Percentiles rank a stretch among this genome's conserved stretches.
phyloP scores from a whole-genome alignment of 2,329 filamentous ascomycete species.

The Colletotrichum sublineola region DNA sequence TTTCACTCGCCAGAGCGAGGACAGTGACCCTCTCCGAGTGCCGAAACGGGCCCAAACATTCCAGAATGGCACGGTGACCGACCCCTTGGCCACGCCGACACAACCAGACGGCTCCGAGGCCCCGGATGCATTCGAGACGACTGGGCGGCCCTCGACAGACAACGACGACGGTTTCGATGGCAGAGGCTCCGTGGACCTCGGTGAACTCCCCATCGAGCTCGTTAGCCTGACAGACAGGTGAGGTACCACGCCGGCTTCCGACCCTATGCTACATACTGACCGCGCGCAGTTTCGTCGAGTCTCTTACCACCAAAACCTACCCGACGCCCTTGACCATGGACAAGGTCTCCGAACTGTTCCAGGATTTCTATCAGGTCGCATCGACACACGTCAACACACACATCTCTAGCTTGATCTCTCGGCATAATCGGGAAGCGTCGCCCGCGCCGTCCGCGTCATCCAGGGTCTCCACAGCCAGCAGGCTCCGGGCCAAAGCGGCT shows the following conservation, averaged over 20 bases:
- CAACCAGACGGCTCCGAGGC: conserved; percentile 47
- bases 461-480: conserved; percentile 67
- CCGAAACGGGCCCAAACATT: conserved; percentile 63
- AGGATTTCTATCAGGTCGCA: conserved; percentile 90
- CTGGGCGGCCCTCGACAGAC: conserved; percentile 52
- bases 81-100: conserved; percentile 42
- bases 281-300: conserved; percentile 83
- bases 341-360: conserved; percentile 86
- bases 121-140: conserved; percentile 65
- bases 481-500: conserved; percentile 68
- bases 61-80: conserved; percentile 54
- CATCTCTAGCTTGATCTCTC: conserved; percentile 82
- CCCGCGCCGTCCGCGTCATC: conserved; percentile 68
- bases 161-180: conserved; percentile 63
- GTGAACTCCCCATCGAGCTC: conserved; percentile 94
- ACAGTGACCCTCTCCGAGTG: conserved; percentile 50
- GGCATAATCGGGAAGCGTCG: conserved; percentile 77
- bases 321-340: conserved; percentile 87
- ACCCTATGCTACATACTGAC: conserved; percentile 9
- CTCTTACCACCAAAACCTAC: conserved; percentile 87
- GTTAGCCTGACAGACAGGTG: conserved; percentile 90
- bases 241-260: conserved; percentile 36
- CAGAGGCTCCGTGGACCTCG: conserved; percentile 77
- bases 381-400: conserved; percentile 88
- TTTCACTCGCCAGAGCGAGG: conserved; percentile 48